Evolutionary conservation across 2,329 filamentous ascomycete species (phyloP), one percentile per base, ranked within the genome.

Genomic region (Pseudogymnoascus destructans): DNA sequence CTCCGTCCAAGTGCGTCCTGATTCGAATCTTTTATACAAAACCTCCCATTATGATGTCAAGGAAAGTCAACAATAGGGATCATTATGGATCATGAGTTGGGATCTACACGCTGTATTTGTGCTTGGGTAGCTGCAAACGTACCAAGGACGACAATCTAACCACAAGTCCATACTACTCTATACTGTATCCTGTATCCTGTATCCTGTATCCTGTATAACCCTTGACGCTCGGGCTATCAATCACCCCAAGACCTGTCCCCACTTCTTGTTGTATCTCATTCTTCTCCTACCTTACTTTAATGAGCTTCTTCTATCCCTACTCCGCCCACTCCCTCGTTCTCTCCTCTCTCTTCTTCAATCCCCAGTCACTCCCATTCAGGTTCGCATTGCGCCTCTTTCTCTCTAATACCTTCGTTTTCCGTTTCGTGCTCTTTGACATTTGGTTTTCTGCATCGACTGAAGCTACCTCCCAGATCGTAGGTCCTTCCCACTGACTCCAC

Each of bases 251-350:
- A 46, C 19, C 19, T 46, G 40, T 46, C 40, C 40, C 40, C 40
- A 46, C 40, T 46, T 21, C 3, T 15, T 19, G 19, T n/a, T 38
- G n/a, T 38, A 38, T 46, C 19, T 46, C 40, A 11, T 42, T 13
- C 38, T 17, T 46, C 19, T 46, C 40, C 21, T 42, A 21, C 38
- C 38, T 35, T 38, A 38, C 35, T 15, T 46, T 46, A 46, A 23
- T 46, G 40, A 46, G 52, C 52, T 35, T 55, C 52, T 55, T 32
- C 13, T 46, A 46, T 46, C 40, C 40, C 40, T 46, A 46, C 11
- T 25, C 40, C 19, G 13, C 40, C 40, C 40, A 46, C 40, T 25
- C 40, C 27, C 36, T 32, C 38, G 17, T n/a, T n/a, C 30, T 13
- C 36, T 42, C 21, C 23, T 57, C 55, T 25, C 35, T 36, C 32